Conservation (phyloP, 2,329 filamentous ascomycete genomes). For the Cladophialophora psammophila region DNA sequence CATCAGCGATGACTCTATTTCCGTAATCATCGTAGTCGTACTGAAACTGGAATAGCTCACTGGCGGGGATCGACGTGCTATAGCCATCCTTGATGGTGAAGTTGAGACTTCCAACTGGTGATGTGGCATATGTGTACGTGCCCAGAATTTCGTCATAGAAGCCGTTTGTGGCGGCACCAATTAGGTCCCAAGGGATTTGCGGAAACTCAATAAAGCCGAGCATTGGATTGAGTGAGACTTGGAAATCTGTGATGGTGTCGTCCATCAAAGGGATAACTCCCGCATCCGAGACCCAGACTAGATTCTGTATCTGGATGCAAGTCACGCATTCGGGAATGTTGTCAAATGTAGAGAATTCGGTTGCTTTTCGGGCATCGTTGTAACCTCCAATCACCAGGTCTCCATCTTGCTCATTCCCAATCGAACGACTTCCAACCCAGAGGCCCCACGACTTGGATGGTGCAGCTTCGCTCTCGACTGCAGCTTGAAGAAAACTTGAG, state of each 20-base stretch:
- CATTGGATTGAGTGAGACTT: constrained; percentile 21
- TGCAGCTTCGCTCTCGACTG: constrained; percentile 18
- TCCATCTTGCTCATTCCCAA: constrained; percentile 17
- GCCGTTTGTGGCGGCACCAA: not conserved
- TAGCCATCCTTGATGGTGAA: constrained; percentile 21
- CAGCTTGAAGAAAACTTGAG: constrained; percentile 31
- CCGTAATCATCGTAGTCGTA: not conserved
- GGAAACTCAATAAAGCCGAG: not conserved
- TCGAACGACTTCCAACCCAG: constrained; percentile 28
- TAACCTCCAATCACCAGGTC: constrained; percentile 33
- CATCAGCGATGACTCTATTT: constrained; percentile 10
- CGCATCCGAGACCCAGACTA: constrained; percentile 20
- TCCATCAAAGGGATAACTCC: constrained; percentile 12
- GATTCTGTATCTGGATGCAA: constrained; percentile 23
- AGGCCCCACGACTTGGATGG: constrained; percentile 31
- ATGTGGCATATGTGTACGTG: not conserved
- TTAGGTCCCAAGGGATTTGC: not conserved
- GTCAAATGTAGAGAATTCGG: constrained; percentile 21
- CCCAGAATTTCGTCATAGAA: not conserved
- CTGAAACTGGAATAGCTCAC: constrained; percentile 11
- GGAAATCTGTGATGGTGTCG: constrained; percentile 14
- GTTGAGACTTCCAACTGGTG: constrained; percentile 8
- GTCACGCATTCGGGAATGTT: constrained; percentile 14
- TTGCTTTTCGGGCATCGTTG: constrained; percentile 25
- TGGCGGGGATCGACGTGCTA: constrained; percentile 9